phyloP scores from a whole-genome alignment of 495 filamentous ascomycete genomes.

The Eremomyces bilateralis region DNA sequence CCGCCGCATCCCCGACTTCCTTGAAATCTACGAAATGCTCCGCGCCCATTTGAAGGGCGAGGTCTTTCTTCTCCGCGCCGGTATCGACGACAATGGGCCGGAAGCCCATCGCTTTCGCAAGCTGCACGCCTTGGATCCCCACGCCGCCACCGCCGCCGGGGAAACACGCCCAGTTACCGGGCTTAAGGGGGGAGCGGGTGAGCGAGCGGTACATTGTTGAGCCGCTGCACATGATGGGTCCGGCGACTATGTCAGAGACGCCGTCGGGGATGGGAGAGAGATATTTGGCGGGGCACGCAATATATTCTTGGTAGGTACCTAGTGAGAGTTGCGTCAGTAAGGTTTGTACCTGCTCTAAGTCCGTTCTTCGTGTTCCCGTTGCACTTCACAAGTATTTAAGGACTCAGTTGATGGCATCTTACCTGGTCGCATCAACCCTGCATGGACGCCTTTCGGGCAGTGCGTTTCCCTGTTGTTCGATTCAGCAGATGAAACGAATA shows the following conservation, averaged over 20 bases:
- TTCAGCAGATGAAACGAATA: no score
- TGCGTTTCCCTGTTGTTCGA: constrained; percentile 18
- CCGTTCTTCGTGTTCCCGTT: neutral
- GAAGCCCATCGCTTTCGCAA: constrained; percentile 19
- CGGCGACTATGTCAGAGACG: constrained; percentile 21
- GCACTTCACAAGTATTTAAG: no score
- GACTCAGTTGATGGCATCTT: no score
- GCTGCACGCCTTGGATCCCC: constrained; percentile 21
- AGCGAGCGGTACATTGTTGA: constrained; percentile 22
- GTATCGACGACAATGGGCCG: constrained; percentile 12
- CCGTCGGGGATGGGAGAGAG: constrained; percentile 22
- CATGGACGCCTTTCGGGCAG: constrained; percentile 16
- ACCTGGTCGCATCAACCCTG: constrained; percentile 13
- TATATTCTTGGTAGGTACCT: constrained; percentile 23
- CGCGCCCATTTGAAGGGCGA: constrained; percentile 12
- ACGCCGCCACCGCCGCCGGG: constrained; percentile 23
- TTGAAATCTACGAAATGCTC: constrained; percentile 15
- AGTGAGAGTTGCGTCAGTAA: neutral
- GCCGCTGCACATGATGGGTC: constrained; percentile 26
- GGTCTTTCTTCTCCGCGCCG: constrained; percentile 10
- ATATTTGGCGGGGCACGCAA: constrained; percentile 22
- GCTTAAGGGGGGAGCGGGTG: constrained; percentile 17
- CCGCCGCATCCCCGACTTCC: constrained; percentile 6
- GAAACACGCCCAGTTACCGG: constrained; percentile 24
- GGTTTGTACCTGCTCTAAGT: neutral